Base-by-base conservation (phyloP, 805 yeast genomes). In the Cyberlindnera mycetangii region DNA sequence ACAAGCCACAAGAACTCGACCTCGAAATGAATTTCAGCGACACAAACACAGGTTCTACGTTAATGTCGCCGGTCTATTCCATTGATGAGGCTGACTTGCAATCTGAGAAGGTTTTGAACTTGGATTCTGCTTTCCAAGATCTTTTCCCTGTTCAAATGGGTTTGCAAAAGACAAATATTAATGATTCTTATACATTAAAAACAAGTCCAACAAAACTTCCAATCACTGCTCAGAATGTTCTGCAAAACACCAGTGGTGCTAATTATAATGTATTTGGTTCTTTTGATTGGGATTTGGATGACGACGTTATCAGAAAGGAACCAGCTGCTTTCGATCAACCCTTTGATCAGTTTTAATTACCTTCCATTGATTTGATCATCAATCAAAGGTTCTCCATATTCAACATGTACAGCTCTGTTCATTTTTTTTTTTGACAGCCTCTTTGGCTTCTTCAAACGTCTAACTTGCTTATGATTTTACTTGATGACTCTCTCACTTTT, bases 1-100 rank as follows among this genome's bases (percentile, higher is more conserved):
- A 40, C 7, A 43, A 28, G 9, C 27, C 42, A 19, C 24, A 37
- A 10, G 49, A 44, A 2, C 20, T 48, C 7, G 52, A 48, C 3
- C 20, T 52, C 10, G 56, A 52, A 21, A 28, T 48, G 24, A 42
- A 47, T 30, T 44, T 53, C 30, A 49, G 51, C 36, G 56, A 53
- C 36, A 37, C 55, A 9, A 50, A 45, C 41, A 37, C 50, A 2
- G 40, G 39, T 5, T 51, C 55, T 7, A 44, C 56, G 1, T 20
- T 51, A 11, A 47, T 53, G 52, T 49, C 53, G 6, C 56, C 56
- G 3, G 50, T 49, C 7, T 49, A 47, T 27, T 47, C 52, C 20
- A 38, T 45, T n/a, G 52, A 48, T 3, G 39, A 37, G 14, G 24
- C 24, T 7, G 39, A 12, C 16, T 27, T 3, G 24, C 17, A 11